A percentile compares a stretch with the other conserved stretches of the same genome.
Conservation (phyloP, 2,329 filamentous ascomycete species). For the Colletotrichum shisoi region DNA sequence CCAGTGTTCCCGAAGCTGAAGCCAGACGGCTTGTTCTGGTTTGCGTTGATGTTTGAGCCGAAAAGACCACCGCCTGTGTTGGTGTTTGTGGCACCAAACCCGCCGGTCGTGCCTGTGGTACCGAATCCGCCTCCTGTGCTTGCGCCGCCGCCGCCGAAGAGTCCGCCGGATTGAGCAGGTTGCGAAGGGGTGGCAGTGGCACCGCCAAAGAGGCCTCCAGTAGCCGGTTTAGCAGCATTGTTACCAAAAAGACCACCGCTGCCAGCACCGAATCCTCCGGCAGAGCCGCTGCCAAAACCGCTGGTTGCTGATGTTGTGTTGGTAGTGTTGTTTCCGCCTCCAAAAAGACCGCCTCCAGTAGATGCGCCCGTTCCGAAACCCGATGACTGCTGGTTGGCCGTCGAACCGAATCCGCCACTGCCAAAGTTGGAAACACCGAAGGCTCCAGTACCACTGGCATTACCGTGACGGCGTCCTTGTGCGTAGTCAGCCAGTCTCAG, state of each 20-base stretch:
- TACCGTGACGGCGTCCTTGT: constrained; percentile 84
- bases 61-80: constrained; percentile 38
- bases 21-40: constrained; percentile 51
- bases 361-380: constrained; percentile 54
- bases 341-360: constrained; percentile 52
- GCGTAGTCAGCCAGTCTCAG: constrained; percentile 85
- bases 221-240: constrained; percentile 35
- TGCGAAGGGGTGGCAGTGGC: constrained; percentile 33
- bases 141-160: constrained; percentile 44
- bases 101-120: constrained; percentile 35
- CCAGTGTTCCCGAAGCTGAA: constrained; percentile 56
- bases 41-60: constrained; percentile 43
- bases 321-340: constrained; percentile 44
- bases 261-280: constrained; percentile 52
- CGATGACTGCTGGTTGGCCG: constrained; percentile 49
- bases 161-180: constrained; percentile 39
- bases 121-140: constrained; percentile 38
- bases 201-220: constrained; percentile 32
- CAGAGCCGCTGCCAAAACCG: constrained; percentile 42
- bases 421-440: constrained; percentile 73
- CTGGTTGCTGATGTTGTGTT: constrained; percentile 28
- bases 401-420: constrained; percentile 56
- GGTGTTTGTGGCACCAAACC: constrained; percentile 48
- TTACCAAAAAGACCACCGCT: constrained; percentile 55
- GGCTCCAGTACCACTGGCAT: constrained; percentile 81